phyloP scores from a whole-genome alignment of 2,329 filamentous ascomycete species.

The Cyclaneusma minus region DNA sequence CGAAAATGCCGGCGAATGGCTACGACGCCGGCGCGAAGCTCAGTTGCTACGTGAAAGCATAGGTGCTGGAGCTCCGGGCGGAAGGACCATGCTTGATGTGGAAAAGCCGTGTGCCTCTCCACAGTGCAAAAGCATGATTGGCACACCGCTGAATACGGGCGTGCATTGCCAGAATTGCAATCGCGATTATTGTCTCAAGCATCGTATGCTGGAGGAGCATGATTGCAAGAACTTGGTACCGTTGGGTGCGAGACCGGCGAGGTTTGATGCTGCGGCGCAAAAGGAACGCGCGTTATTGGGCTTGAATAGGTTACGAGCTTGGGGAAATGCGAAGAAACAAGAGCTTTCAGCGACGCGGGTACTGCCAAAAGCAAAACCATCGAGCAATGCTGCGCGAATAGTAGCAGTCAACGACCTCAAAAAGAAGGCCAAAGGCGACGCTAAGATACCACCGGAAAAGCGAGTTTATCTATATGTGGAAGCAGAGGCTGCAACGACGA shows the following conservation, averaged over 20 bases:
- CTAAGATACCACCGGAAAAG: constrained; percentile 65
- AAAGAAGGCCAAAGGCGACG: constrained; percentile 78
- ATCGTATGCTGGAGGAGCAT: constrained; percentile 67
- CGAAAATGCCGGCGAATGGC: constrained; percentile 44
- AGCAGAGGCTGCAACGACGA: constrained; percentile 73
- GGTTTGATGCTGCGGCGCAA: constrained; percentile 28
- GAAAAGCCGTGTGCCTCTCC: constrained; percentile 52
- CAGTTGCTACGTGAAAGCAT: constrained; percentile 36
- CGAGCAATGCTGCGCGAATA: constrained; percentile 45
- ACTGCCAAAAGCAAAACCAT: constrained; percentile 47
- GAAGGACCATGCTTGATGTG: constrained; percentile 35
- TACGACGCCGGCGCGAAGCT: constrained; percentile 36
- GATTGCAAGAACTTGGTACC: constrained; percentile 64
- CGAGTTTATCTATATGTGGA: constrained; percentile 85
- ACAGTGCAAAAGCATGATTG: constrained; percentile 54
- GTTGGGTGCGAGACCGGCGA: constrained; percentile 31
- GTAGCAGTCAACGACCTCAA: constrained; percentile 66
- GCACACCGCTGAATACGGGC: constrained; percentile 48
- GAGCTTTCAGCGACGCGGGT: constrained; percentile 31
- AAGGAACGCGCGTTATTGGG: constrained; percentile 56
- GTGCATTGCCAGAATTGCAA: constrained; percentile 60
- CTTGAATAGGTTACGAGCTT: constrained; percentile 61
- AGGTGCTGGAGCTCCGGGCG: constrained; percentile 23
- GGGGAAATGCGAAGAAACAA: constrained; percentile 62
- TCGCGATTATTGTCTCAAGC: constrained; percentile 62